These are phyloP conservation scores for Exserohilum rostratum DNA, from an alignment of 2,329 filamentous ascomycete genomes.

Conservation along the genomic window DNA sequence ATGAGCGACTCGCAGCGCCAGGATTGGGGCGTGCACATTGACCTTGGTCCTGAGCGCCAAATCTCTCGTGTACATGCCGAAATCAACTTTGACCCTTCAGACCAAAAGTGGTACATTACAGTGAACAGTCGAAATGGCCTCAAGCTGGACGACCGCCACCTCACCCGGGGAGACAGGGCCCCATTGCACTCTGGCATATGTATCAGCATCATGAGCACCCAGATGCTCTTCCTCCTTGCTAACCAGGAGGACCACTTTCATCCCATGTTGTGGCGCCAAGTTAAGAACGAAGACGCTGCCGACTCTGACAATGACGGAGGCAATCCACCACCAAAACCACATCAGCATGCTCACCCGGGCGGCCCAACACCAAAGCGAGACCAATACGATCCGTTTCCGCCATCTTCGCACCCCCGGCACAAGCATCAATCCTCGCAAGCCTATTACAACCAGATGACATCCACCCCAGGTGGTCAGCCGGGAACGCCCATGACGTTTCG, in stretches of 20 bases:
- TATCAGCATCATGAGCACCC: constrained; percentile 86
- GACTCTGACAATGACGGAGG: constrained; percentile 51
- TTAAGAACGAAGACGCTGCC: constrained; percentile 50
- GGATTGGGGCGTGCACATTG: constrained; percentile 73
- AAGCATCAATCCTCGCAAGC: constrained; percentile 41
- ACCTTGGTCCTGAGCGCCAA: constrained; percentile 66
- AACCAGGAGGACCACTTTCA: constrained; percentile 73
- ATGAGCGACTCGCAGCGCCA: constrained; percentile 31
- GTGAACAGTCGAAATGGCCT: constrained; percentile 93
- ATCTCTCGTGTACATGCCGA: constrained; percentile 58
- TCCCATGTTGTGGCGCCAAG: constrained; percentile 68
- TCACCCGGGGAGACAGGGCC: constrained; percentile 71
- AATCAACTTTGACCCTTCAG: constrained; percentile 54
- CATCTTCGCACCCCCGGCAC: constrained; percentile 42
- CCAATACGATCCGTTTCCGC: constrained; percentile 47
- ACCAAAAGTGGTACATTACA: constrained; percentile 75
- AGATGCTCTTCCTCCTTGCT: constrained; percentile 99
- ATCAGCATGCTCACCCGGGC: constrained; percentile 41
- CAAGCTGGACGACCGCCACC: constrained; percentile 74
- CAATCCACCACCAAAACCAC: constrained; percentile 37
- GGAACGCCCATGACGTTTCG: constrained; percentile 46
- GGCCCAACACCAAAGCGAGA: constrained; percentile 47
- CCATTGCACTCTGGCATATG: constrained; percentile 84
- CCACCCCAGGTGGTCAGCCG: constrained; percentile 43
- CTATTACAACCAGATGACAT: constrained; percentile 43